Evolutionary conservation across 106 monocot species (phyloP).

Genomic region (Posidonia australis): DNA sequence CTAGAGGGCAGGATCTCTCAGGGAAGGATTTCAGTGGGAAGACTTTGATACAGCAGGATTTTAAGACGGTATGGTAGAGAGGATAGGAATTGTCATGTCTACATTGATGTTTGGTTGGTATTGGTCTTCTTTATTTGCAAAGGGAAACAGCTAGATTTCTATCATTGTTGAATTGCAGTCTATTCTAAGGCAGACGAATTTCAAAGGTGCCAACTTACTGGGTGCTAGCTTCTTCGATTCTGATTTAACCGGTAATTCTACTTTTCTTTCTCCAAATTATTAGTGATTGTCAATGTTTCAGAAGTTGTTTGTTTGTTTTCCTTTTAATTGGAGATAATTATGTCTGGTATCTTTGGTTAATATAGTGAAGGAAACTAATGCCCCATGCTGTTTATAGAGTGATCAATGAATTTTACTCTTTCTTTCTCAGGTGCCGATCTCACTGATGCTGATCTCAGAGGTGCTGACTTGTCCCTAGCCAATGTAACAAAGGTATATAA

Average conservation of each 20-base stretch:
- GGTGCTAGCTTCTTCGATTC: constrained; percentile 99
- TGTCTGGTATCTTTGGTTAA: too few relatives aligned
- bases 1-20: constrained; percentile 86
- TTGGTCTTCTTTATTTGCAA: too few relatives aligned
- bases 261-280: not conserved
- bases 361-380: too few relatives aligned
- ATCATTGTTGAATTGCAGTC: constrained; percentile 35
- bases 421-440: constrained; percentile 71
- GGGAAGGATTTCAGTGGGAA: constrained; percentile 96
- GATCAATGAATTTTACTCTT: not conserved
- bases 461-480: constrained; percentile 85
- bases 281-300: too few relatives aligned
- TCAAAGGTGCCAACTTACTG: constrained; percentile 82
- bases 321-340: too few relatives aligned
- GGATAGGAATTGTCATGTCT: not conserved
- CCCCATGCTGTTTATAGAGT: too few relatives aligned
- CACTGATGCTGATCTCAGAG: constrained; percentile 83
- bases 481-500: constrained; percentile 74
- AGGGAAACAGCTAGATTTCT: too few relatives aligned
- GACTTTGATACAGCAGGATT: constrained; percentile 81
- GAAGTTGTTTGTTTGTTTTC: too few relatives aligned
- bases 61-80: constrained; percentile 57
- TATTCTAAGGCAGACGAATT: constrained; percentile 84
- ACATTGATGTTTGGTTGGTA: not conserved
- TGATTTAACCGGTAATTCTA: constrained; percentile 59